Percentiles rank a stretch among this genome's conserved stretches.
phyloP scores from a whole-genome alignment of 768 basidiomycete species.

The Boletus subparvulus region DNA sequence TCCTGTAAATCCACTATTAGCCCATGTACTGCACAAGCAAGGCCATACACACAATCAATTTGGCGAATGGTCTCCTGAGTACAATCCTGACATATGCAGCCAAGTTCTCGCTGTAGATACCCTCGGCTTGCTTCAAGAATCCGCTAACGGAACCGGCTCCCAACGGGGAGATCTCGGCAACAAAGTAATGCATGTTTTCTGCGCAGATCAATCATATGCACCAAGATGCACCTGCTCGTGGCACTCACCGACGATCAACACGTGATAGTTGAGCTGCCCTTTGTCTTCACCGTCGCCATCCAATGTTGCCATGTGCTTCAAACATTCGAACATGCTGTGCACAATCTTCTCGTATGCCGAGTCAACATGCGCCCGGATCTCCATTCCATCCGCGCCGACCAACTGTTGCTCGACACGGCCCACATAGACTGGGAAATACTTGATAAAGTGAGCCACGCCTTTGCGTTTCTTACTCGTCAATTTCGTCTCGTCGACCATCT shows the following conservation, averaged over 20 bases:
- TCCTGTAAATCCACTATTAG: conserved; percentile 53
- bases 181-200: conserved; percentile 98
- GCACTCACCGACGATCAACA: conserved; percentile 84
- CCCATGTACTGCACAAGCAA: neutral
- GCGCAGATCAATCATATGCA: conserved; percentile 6
- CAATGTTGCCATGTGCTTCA: conserved; percentile 96
- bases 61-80: conserved; percentile 81
- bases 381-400: conserved; percentile 69
- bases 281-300: conserved; percentile 94
- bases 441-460: conserved; percentile 89
- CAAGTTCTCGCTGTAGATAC: conserved; percentile 88
- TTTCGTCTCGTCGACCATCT: conserved; percentile 86
- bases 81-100: conserved; percentile 83
- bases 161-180: conserved; percentile 75
- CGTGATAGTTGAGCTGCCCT: conserved; percentile 94
- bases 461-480: conserved; percentile 89
- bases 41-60: conserved; percentile 68
- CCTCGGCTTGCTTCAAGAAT: conserved; percentile 73
- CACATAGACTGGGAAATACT: conserved; percentile 89
- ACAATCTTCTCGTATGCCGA: conserved; percentile 86
- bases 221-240: neutral
- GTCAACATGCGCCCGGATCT: conserved; percentile 76
- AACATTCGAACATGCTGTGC: conserved; percentile 84
- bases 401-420: conserved; percentile 83
- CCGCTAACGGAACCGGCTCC: conserved; percentile 59